phyloP scores from a whole-genome alignment of 768 basidiomycete genomes.

The Leucosporidium creatinivorum region DNA sequence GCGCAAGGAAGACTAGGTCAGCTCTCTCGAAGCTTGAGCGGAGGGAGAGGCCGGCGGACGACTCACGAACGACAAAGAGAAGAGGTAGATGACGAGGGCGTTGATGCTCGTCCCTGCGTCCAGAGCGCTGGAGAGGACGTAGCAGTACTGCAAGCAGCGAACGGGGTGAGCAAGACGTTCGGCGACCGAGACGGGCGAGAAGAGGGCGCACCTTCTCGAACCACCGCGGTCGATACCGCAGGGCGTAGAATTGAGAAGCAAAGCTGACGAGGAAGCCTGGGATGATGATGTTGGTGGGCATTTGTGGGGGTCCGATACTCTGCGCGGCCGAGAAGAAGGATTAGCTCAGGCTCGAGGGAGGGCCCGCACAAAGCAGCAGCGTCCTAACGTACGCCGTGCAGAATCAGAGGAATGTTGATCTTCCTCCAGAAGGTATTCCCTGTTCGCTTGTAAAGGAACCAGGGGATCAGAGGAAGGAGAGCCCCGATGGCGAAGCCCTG shows the following conservation, averaged over 20 bases:
- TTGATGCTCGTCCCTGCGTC: constrained; percentile 37
- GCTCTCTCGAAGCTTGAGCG: too few relatives aligned
- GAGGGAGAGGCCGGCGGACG: not conserved
- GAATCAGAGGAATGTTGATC: constrained; percentile 33
- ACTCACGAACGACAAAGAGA: constrained; percentile 10
- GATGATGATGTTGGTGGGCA: constrained; percentile 35
- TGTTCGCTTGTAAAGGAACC: constrained; percentile 30
- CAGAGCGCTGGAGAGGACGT: constrained; percentile 33
- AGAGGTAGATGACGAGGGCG: constrained; percentile 32
- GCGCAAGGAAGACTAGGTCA: not conserved
- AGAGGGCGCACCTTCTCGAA: constrained; percentile 26
- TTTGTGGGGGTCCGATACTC: constrained; percentile 34
- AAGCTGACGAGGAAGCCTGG: constrained; percentile 34
- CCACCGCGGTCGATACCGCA: constrained; percentile 31
- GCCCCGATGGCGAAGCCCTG: constrained; percentile 36
- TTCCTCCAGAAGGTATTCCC: constrained; percentile 25
- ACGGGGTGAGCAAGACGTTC: not conserved
- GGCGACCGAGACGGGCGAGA: too few relatives aligned
- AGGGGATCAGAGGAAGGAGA: constrained; percentile 35
- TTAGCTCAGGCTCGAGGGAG: not conserved
- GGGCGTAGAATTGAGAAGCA: constrained; percentile 32
- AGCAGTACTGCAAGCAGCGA: constrained; percentile 15
- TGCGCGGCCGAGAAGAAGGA: not conserved
- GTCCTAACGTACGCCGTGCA: constrained; percentile 29
- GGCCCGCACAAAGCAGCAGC: too few relatives aligned